Evolutionary conservation across 257 asterid species (phyloP), one percentile per base, ranked within the genome.

Genomic region (Fraxinus cuspidata): DNA sequence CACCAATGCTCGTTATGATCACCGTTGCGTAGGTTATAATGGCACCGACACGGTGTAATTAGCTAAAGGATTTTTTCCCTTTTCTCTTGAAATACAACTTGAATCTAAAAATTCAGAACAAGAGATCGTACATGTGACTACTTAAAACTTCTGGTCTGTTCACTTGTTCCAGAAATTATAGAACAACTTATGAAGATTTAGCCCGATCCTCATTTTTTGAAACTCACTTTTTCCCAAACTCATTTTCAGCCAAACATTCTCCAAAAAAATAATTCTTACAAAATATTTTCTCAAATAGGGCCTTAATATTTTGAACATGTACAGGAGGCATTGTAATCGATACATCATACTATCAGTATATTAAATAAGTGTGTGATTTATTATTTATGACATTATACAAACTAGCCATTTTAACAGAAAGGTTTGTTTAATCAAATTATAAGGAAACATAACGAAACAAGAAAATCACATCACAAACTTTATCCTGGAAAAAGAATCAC

Each of bases 391-490:
- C 28, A 2, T 8, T 7, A 56, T 6, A 21, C 29, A 58, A 47
- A 21, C 29, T 58, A n/a, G 65, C 65, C 7, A n/a, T 23, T 16
- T 21, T 58, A 29, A 58, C 31, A 21, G 4, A 25, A 58, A 7
- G 28, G 29, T 53, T 53, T 19, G 27, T 53, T 53, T 49, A 49
- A 81, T 42, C 67, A 34, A 5, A 76, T 18, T 9, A 64, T 21
- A 34, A 19, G 38, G 69, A 70, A 72, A n/a, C 53, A 15, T n/a
- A 58, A 74, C 40, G 32, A 56, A 70, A 60, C 32, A 37, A 70
- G 4, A 25, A 3, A 34, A 3, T 74, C 66, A 77, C 73, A 63
- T 21, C 47, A 74, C 51, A 78, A 71, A 25, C 75, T 69, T 73
- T 25, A n/a, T 37, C 29, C 16, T 3, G 12, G 64, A 31, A 68